Base-by-base conservation (phyloP, 257 asterid genomes). In the Datura wrightii region DNA sequence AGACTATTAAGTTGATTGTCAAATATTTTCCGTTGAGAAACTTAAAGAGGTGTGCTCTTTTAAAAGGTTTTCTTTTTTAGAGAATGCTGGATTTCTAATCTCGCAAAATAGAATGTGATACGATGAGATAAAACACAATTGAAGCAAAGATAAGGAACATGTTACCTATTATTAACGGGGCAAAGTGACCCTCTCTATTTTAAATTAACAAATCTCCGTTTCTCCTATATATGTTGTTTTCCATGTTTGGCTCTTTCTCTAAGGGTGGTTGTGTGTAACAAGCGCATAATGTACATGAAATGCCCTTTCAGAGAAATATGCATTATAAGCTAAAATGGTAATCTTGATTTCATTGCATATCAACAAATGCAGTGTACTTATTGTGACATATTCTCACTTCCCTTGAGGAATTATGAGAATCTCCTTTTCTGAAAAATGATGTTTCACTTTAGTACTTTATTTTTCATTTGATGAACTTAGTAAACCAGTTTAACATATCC, bases 401-500 rank as follows among this genome's bases (percentile, higher is more conserved):
- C n/a, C 14, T 76, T 6, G 13, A 72, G 19, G 41, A 10, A 19
- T 19, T 72, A 48, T 46, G 5, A 48, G 3, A 74, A 74, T 74
- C 3, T 11, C 60, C 24, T 48, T 16, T 3, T 24, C 11, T 14
- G 5, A 36, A 66, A 58, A 66, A 13, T 37, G 76, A 69, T 16
- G 7, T 3, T 39, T 8, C 52, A 69, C 16, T 39, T 39, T 11
- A 10, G 8, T 10, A 6, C 58, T 58, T 54, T 9, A 31, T 59
- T 24, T 11, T 85, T 90, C 58, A 93, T 70, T 92, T 91, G 85
- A 93, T 55, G 66, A 91, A 83, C 53, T 89, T 90, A 14, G 63
- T 82, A 19, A 93, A 88, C 97, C 96, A 93, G 46, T 90, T 87
- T 55, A 92, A 18, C 92, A 90, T 81, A 88, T 93, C 95, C 76